These are phyloP conservation scores for Lophiotrema nucula DNA, from an alignment of 495 filamentous ascomycete species.

Conservation along the genomic window DNA sequence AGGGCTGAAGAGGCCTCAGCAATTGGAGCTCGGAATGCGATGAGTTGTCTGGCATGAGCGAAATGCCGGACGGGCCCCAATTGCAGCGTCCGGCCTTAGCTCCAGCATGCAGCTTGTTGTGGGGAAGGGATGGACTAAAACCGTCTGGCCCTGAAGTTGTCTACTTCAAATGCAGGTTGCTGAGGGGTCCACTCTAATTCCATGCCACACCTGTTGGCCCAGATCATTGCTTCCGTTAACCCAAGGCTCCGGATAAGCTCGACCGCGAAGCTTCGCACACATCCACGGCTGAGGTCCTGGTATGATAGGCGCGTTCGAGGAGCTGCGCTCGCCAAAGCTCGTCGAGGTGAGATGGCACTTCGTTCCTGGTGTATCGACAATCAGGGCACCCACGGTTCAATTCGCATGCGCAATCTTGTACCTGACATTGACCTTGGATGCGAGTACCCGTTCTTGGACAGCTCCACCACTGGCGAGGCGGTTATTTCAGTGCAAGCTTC, in stretches of 20 bases:
- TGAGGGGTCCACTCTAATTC: conserved; percentile 17
- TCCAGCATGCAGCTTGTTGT: neutral
- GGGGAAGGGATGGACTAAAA: conserved; percentile 11
- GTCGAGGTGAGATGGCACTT: neutral
- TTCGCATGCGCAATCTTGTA: neutral
- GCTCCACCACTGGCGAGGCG: neutral
- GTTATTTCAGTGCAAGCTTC: neutral
- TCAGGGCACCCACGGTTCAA: neutral
- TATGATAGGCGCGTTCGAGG: neutral
- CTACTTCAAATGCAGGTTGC: conserved; percentile 8
- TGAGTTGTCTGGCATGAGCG: neutral
- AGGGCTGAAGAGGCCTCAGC: neutral
- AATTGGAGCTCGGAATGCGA: neutral
- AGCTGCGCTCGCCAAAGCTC: neutral
- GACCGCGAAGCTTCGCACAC: conserved; percentile 17
- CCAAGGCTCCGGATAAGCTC: conserved; percentile 21
- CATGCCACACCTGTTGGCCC: conserved; percentile 3
- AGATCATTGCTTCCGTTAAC: neutral
- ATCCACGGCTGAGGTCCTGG: conserved; percentile 5
- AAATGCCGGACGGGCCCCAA: neutral
- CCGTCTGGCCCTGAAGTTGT: conserved; percentile 3
- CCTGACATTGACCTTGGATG: neutral
- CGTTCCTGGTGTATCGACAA: neutral
- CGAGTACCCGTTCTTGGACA: neutral
- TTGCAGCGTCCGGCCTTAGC: neutral